These are phyloP conservation scores for Lichtheimia corymbifera DNA, from an alignment of 371 early-diverging fungal genomes.

Conservation along the genomic window DNA sequence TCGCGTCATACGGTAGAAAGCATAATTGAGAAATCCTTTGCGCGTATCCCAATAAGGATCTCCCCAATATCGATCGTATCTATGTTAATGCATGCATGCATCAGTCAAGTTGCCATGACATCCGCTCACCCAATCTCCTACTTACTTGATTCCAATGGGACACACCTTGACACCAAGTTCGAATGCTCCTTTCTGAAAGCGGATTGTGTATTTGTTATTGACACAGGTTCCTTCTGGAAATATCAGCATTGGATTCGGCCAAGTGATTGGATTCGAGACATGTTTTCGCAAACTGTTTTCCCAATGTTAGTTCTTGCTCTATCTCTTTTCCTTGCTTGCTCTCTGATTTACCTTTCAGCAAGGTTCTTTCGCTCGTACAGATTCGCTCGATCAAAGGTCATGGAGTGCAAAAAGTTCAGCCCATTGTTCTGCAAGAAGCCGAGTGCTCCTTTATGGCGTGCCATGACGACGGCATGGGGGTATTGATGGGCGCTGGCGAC, in stretches of 20 bases:
- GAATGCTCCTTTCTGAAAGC: slow-evolving; percentile 90
- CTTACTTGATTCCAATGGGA: slow-evolving; percentile 45
- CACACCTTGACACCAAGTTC: slow-evolving; percentile 68
- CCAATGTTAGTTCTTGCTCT: not conserved
- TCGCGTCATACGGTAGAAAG: slow-evolving; percentile 48
- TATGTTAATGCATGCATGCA: not conserved
- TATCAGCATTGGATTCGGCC: slow-evolving; percentile 64
- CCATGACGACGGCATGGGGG: slow-evolving; percentile 79
- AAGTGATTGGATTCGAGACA: slow-evolving; percentile 33
- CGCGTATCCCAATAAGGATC: slow-evolving; percentile 53
- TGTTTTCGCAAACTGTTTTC: slow-evolving; percentile 30
- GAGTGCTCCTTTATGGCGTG: slow-evolving; percentile 56
- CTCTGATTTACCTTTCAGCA: slow-evolving; percentile 46
- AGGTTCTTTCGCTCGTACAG: slow-evolving; percentile 63
- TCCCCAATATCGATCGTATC: slow-evolving; percentile 36
- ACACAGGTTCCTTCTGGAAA: slow-evolving; percentile 94
- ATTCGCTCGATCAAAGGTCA: slow-evolving; percentile 77
- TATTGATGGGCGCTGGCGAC: slow-evolving; percentile 72
- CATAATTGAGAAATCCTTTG: slow-evolving; percentile 46
- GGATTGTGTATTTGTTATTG: slow-evolving; percentile 80
- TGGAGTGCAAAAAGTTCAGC: slow-evolving; percentile 66
- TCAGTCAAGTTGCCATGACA: not conserved
- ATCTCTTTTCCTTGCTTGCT: not conserved
- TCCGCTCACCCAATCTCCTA: not conserved
- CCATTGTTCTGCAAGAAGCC: slow-evolving; percentile 72